Conservation (phyloP, 2,329 filamentous ascomycete species). For the Claviceps humidiphila region DNA sequence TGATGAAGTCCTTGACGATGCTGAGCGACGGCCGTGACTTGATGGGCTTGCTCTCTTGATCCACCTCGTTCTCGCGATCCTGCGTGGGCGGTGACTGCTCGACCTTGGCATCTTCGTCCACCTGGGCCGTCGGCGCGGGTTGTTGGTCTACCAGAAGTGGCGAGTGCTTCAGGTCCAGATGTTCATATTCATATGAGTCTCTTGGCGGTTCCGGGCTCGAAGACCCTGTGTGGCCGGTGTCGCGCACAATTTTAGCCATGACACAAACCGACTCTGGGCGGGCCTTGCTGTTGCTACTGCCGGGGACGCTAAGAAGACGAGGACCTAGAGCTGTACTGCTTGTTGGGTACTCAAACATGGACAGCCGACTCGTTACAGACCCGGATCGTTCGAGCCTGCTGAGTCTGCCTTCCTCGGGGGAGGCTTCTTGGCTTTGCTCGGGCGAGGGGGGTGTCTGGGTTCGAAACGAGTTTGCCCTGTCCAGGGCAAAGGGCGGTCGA, state of each 20-base stretch:
- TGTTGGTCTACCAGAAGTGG: slow-evolving; percentile 46
- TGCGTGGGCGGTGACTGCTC: slow-evolving; percentile 21
- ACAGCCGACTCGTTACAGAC: slow-evolving; percentile 42
- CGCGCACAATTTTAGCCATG: slow-evolving; percentile 69
- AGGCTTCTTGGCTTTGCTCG: slow-evolving; percentile 30
- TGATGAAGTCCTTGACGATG: slow-evolving; percentile 48
- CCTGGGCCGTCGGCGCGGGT: slow-evolving; percentile 11
- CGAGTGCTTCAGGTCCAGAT: slow-evolving; percentile 43
- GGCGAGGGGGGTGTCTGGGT: slow-evolving; percentile 18
- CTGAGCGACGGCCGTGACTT: slow-evolving; percentile 41
- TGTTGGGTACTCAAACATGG: slow-evolving; percentile 35
- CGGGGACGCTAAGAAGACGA: slow-evolving; percentile 7
- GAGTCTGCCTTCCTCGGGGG: slow-evolving; percentile 27
- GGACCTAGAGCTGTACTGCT: slow-evolving; percentile 10
- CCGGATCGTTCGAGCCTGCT: slow-evolving; percentile 33
- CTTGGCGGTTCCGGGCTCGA: slow-evolving; percentile 27
- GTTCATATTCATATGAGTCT: slow-evolving; percentile 30
- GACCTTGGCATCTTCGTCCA: slow-evolving; percentile 14
- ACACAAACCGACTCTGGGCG: slow-evolving; percentile 73
- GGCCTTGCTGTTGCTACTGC: slow-evolving; percentile 23
- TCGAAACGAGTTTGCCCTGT: slow-evolving; percentile 28
- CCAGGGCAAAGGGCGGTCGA: slow-evolving; percentile 31
- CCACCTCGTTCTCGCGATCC: slow-evolving; percentile 21
- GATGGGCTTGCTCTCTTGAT: slow-evolving; percentile 22
- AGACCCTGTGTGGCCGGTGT: slow-evolving; percentile 31